These are phyloP conservation scores for Termitomyces sp. DNA, from an alignment of 768 basidiomycete species.

Conservation along the genomic window DNA sequence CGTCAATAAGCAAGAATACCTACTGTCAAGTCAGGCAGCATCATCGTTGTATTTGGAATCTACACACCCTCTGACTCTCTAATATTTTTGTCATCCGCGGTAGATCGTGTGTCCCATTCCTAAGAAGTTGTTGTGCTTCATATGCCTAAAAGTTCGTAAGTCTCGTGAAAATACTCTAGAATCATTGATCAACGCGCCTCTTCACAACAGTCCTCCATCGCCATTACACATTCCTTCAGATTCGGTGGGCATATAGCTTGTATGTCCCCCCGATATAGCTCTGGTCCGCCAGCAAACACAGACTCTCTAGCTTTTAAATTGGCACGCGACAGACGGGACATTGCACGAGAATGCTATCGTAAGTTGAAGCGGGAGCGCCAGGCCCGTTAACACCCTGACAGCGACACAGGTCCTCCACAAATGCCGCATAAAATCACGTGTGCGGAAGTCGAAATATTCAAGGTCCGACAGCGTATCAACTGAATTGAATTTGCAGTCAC, in stretches of 20 bases:
- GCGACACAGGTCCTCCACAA: too few species aligned
- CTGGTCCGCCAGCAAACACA: conserved; percentile 64
- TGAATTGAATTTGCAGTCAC: too few species aligned
- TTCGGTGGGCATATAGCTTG: conserved; percentile 68
- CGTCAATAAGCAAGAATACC: conserved; percentile 75
- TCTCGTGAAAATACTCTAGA: neutral
- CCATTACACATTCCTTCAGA: conserved; percentile 70
- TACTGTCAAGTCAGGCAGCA: conserved; percentile 21
- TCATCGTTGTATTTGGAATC: neutral
- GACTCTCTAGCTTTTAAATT: conserved; percentile 63
- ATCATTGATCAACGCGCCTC: conserved; percentile 40
- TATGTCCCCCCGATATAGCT: conserved; percentile 60
- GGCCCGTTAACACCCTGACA: too few species aligned
- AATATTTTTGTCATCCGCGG: conserved; percentile 68
- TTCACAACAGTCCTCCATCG: conserved; percentile 80
- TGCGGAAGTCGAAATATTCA: conserved; percentile 14
- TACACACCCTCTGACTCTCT: conserved; percentile 58
- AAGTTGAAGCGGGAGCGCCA: neutral
- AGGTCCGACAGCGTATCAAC: conserved; percentile 45
- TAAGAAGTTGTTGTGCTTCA: conserved; percentile 66
- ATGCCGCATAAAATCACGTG: conserved; percentile 11
- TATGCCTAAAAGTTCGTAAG: conserved; percentile 39
- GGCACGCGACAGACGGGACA: conserved; percentile 52
- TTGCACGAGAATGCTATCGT: conserved; percentile 12
- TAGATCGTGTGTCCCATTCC: conserved; percentile 69